A percentile compares a stretch with the other conserved stretches of the same genome.
These are phyloP conservation scores for Gossypium bickii DNA, from an alignment of 345 rosid genomes.

Conservation along the genomic window DNA sequence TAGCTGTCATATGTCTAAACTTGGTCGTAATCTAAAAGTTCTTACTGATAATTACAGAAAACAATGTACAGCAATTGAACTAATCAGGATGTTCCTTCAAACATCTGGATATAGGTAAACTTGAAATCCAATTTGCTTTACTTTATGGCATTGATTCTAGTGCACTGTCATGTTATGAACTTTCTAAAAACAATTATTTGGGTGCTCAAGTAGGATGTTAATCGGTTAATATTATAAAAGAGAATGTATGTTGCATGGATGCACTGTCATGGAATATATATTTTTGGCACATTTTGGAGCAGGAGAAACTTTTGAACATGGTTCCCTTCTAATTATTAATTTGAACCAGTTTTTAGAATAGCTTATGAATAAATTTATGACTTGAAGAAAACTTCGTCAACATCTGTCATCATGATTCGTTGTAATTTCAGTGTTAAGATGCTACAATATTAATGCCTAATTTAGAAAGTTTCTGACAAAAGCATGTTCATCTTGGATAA, in stretches of 20 bases:
- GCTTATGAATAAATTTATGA: not conserved
- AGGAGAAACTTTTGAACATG: not conserved
- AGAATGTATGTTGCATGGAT: not conserved
- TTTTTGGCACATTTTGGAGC: not conserved
- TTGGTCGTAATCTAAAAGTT: slow-evolving; percentile 65
- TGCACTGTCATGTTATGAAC: not conserved
- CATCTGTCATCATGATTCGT: not conserved
- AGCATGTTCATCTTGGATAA: not conserved
- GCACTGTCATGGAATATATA: not conserved
- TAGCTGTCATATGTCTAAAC: slow-evolving; percentile 60
- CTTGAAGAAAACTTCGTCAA: not conserved
- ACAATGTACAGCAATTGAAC: slow-evolving; percentile 78
- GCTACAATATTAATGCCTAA: not conserved
- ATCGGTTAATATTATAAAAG: not conserved
- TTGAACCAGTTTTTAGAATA: not conserved
- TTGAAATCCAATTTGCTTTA: slow-evolving; percentile 6
- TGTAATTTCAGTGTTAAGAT: not conserved
- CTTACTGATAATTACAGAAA: slow-evolving; percentile 77
- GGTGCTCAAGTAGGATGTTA: not conserved
- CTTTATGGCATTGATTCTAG: not conserved
- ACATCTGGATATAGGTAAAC: slow-evolving; percentile 57
- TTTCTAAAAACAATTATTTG: not conserved
- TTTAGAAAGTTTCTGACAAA: slow-evolving; percentile 4
- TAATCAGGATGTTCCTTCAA: slow-evolving; percentile 87
- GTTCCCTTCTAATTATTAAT: not conserved